Base-by-base conservation (phyloP, 768 basidiomycete species). In the Termitomyces sp. region DNA sequence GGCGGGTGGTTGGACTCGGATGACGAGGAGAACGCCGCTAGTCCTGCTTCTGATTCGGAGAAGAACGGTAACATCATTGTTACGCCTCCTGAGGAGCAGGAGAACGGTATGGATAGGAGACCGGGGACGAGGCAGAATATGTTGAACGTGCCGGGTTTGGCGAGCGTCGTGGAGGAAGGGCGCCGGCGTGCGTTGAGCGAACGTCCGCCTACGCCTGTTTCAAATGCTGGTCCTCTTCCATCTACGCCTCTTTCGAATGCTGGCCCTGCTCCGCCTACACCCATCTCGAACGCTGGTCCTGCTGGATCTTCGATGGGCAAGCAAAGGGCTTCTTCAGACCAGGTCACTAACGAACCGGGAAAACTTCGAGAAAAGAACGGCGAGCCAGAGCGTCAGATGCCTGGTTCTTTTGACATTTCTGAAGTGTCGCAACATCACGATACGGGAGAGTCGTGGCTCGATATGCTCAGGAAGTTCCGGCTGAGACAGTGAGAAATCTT, bases 361-460 rank as follows among this genome's bases (percentile, higher is more conserved):
- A 36, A 58, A 18, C 55, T 46, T 1, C 29, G 46, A 1, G 60
- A 60, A 36, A 61, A 61, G 48, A 55, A 55, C 5, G 65, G 70
- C 27, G 72, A 74, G 27, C 56, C 67, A 22, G 72, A 74, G 36
- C 60, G 73, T 55, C 64, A 51, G 54, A 84, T 85, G 69, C 84
- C 84, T 2, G 83, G 84, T 10, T 79, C 80, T 31, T 83, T 84
- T 59, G 72, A 76, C 57, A 31, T 70, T 29, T 61, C 66, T 6
- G 65, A 57, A 3, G 61, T 57, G 9, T 48, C 54, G 24, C 52
- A 61, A 14, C 57, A 46, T 36, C 46, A 61, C 29, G 46, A 41
- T 20, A 56, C 27, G 32, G 57, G 53, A 26, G 55, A 43, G 41
- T 61, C 68, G 7, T 74, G 72, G 74, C 59, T 55, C 13, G 69